Percentiles rank a stretch among this genome's conserved stretches.
phyloP scores from a whole-genome alignment of 257 asterid species.

The Osmanthus fragrans region DNA sequence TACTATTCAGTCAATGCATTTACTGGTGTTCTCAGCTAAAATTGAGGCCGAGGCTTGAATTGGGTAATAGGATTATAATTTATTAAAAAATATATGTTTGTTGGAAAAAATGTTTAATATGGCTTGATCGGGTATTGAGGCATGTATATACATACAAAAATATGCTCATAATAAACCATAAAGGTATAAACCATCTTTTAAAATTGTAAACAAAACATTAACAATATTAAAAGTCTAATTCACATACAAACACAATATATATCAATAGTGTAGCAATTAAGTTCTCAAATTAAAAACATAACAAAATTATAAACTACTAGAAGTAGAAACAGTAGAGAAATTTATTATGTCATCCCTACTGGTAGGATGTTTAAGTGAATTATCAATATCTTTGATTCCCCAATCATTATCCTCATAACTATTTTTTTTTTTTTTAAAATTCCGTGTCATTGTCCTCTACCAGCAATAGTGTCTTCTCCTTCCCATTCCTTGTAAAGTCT shows the following conservation, averaged over 20 bases:
- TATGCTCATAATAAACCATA: background rate
- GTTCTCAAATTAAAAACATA: background rate
- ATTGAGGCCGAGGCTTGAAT: background rate
- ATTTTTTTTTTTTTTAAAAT: too few relatives aligned
- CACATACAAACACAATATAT: background rate
- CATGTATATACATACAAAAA: background rate
- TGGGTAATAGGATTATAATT: background rate
- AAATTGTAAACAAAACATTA: background rate
- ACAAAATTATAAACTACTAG: background rate
- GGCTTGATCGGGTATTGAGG: background rate
- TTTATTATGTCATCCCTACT: background rate
- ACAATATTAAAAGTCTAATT: background rate
- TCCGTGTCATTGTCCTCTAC: too few relatives aligned
- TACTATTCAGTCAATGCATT: background rate
- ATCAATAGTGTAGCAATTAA: background rate
- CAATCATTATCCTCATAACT: too few relatives aligned
- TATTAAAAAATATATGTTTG: background rate
- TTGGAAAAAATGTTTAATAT: background rate
- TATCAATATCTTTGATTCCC: too few relatives aligned
- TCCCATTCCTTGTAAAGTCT: too few relatives aligned
- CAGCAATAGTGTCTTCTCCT: too few relatives aligned
- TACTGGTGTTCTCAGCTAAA: background rate
- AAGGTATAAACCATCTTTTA: background rate
- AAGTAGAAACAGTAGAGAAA: background rate
- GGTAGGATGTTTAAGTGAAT: background rate